Evolutionary conservation across 305 asterid species (phyloP), one percentile per base, ranked within the genome.

Genomic region (Solanum aculeatissimum): DNA sequence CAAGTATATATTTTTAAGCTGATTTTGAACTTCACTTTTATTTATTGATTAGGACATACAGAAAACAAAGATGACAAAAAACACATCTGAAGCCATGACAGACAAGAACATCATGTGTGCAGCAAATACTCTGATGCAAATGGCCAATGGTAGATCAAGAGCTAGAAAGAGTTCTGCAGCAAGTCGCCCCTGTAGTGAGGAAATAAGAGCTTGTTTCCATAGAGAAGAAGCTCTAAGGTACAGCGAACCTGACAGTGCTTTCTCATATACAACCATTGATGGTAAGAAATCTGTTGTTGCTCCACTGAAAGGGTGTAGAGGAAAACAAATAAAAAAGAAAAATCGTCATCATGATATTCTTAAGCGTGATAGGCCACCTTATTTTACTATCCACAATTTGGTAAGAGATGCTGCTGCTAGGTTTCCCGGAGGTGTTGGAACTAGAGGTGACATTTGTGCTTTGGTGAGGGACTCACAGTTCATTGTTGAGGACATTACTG

Each of bases 381-480:
- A 80, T 23, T 83, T 89, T 51, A 83, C 87, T 9, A 35, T 89
- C 7, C 83, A 81, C 57, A 85, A 86, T 80, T 83, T 88, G 25
- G 89, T 85, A 40, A 69, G 32, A 29, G 32, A 29, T 29, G 32
- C 32, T 1, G 2, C 2, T 29, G 2, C 32, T 29, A 29, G 32
- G 86, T 54, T 84, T 80, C 89, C 89, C 27, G 66, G 58, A 16
- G 23, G 49, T 43, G 49, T 43, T 58, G 66, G 23, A 8, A 21
- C 23, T 21, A 7, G 54, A 23, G 29, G 2, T 1, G 91, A n/a
- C n/a, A 88, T 51, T 70, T 86, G 89, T n/a, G 43, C 49, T 38
- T 55, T 89, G 63, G 84, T 83, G 13, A 65, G 87, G 78, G 88
- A 89, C 66, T 89, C 89, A 1, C 87, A 83, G 38, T 89, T 89